A percentile compares a stretch with the other conserved stretches of the same genome.
phyloP scores from a whole-genome alignment of 306 rosid genomes.

The Crataegus laevigata region DNA sequence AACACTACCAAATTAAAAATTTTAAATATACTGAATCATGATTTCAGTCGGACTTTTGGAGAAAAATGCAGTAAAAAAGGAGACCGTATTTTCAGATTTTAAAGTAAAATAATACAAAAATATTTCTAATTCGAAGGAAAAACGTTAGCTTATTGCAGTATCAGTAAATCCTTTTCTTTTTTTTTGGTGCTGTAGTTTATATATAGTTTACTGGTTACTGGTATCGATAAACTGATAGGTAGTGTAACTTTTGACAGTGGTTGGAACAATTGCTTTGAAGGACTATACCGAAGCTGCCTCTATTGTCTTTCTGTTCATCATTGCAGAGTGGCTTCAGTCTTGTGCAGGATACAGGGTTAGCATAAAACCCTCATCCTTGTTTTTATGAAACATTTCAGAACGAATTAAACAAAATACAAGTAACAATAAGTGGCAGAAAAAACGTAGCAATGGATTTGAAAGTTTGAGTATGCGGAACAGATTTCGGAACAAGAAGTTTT shows the following conservation, averaged over 20 bases:
- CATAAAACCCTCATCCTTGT: neutral
- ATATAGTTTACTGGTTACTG: no score
- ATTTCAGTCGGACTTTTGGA: no score
- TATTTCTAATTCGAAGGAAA: no score
- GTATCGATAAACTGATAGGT: neutral
- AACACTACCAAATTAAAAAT: neutral
- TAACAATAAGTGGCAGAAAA: neutral
- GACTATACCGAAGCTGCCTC: conserved; percentile 90
- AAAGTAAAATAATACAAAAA: no score
- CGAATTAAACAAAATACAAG: neutral
- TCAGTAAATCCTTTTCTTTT: no score
- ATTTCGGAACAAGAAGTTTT: neutral
- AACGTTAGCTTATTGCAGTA: no score
- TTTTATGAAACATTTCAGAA: neutral
- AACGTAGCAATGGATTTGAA: neutral
- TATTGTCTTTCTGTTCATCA: conserved; percentile 78
- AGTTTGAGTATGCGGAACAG: no score
- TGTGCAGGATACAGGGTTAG: conserved; percentile 81
- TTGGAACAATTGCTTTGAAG: conserved; percentile 58
- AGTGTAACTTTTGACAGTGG: conserved; percentile 43
- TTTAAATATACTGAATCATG: no score
- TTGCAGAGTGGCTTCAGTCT: conserved; percentile 89
- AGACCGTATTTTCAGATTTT: no score
- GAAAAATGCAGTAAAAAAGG: no score
- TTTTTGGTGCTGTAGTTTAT: no score